A percentile compares a stretch with the other conserved stretches of the same genome.
These are phyloP conservation scores for Plasmodium sp. DNA, from an alignment of 169 alveolate species.

Conservation along the genomic window DNA sequence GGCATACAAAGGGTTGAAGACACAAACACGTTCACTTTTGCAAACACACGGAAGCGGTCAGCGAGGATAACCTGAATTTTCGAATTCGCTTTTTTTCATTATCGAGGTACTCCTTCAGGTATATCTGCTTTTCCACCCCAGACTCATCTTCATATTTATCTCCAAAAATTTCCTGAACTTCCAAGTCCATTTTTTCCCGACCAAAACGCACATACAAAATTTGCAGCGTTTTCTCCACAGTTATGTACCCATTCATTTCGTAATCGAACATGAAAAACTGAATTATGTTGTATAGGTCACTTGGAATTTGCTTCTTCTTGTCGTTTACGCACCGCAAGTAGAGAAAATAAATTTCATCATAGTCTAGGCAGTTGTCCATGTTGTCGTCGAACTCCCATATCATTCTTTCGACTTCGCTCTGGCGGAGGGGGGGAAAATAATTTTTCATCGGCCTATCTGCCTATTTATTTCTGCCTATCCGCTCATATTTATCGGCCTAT, in stretches of 20 bases:
- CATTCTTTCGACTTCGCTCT: conserved; percentile 73
- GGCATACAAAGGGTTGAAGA: background rate
- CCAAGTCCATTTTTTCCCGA: conserved; percentile 67
- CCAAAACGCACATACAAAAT: conserved; percentile 72
- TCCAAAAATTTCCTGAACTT: conserved; percentile 69
- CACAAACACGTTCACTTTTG: background rate
- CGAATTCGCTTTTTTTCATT: conserved; percentile 64
- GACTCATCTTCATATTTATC: conserved; percentile 68
- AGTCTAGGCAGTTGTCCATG: conserved; percentile 70
- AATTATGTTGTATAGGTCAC: conserved; percentile 68
- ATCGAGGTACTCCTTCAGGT: conserved; percentile 44
- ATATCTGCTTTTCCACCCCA: conserved; percentile 64
- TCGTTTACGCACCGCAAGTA: conserved; percentile 64
- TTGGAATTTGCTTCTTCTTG: conserved; percentile 59
- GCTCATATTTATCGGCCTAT: background rate
- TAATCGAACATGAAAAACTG: conserved; percentile 70
- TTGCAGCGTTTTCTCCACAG: conserved; percentile 69
- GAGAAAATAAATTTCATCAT: conserved; percentile 67
- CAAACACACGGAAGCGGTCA: background rate
- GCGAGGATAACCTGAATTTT: conserved; percentile 19
- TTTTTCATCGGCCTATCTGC: background rate
- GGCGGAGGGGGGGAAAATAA: background rate
- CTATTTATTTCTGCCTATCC: background rate
- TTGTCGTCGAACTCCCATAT: conserved; percentile 71
- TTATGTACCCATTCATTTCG: conserved; percentile 73